Conservation (phyloP, 139 green algal species). For the Coelastrella sp. region DNA sequence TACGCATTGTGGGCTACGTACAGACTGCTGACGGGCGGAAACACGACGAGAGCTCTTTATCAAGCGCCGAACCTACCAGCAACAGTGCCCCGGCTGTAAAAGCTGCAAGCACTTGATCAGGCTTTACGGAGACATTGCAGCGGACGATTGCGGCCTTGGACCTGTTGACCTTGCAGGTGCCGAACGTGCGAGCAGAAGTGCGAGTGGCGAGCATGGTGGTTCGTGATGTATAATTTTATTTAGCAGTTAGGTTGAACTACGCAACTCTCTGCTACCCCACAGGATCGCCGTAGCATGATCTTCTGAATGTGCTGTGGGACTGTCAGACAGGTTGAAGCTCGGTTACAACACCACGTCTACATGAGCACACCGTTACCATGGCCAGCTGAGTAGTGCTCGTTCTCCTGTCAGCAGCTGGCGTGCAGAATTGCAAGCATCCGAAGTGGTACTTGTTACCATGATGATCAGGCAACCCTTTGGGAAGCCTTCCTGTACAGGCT, state of each 20-base stretch:
- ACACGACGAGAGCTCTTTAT: background rate
- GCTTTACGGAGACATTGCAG: conserved; percentile 13
- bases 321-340: background rate
- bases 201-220: background rate
- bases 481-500: too few relatives aligned
- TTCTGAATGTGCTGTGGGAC: background rate
- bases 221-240: background rate
- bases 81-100: background rate
- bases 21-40: background rate
- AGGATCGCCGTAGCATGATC: background rate
- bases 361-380: background rate
- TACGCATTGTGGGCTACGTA: background rate
- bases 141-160: background rate
- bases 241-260: background rate
- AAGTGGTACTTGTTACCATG: too few relatives aligned
- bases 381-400: too few relatives aligned
- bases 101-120: background rate
- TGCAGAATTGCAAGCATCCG: too few relatives aligned
- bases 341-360: background rate
- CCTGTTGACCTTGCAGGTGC: background rate
- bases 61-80: background rate
- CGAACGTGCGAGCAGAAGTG: background rate
- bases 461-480: too few relatives aligned
- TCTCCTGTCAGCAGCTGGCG: too few relatives aligned
- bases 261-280: too few relatives aligned